Evolutionary conservation across 2,329 filamentous ascomycete species (phyloP).

Genomic region (Cylindrodendrum hubeiense): DNA sequence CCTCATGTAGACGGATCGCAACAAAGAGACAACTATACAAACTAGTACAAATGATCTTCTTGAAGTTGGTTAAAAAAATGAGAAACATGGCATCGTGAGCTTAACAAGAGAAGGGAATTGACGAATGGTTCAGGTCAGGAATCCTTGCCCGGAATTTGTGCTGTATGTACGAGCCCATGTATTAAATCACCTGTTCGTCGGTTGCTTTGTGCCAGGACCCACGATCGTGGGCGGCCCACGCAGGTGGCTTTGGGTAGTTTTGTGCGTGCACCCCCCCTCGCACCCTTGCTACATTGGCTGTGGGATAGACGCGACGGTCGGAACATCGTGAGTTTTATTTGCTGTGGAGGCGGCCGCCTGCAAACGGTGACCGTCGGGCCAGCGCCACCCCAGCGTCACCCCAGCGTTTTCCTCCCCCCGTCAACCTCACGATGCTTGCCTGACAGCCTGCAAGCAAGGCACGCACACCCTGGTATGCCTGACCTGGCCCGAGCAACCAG

Average conservation of each 20-base stretch:
- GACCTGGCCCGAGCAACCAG: not conserved
- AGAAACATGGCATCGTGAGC: not conserved
- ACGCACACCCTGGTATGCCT: not conserved
- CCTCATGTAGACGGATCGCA: slow-evolving; percentile 3
- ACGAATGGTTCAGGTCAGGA: not conserved
- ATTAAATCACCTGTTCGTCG: slow-evolving; percentile 18
- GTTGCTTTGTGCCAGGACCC: slow-evolving; percentile 2
- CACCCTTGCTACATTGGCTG: slow-evolving; percentile 5
- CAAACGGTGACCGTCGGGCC: slow-evolving; percentile 23
- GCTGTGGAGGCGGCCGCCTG: not conserved
- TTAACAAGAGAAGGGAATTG: not conserved
- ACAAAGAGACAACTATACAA: not conserved
- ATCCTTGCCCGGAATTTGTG: slow-evolving; percentile 6
- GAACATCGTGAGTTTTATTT: slow-evolving; percentile 32
- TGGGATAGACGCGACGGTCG: slow-evolving; percentile 30
- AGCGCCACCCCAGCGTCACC: not conserved
- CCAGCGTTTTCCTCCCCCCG: not conserved
- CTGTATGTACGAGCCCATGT: not conserved
- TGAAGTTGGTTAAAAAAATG: not conserved
- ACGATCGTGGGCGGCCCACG: slow-evolving; percentile 22
- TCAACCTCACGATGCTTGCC: slow-evolving; percentile 1
- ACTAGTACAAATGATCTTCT: not conserved
- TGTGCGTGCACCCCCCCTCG: slow-evolving; percentile 14
- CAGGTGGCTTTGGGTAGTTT: slow-evolving; percentile 1
- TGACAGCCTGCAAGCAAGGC: not conserved